Evolutionary conservation across 129 eudicot genomes (phyloP).

Genomic region (Heracleum sosnowskyi): DNA sequence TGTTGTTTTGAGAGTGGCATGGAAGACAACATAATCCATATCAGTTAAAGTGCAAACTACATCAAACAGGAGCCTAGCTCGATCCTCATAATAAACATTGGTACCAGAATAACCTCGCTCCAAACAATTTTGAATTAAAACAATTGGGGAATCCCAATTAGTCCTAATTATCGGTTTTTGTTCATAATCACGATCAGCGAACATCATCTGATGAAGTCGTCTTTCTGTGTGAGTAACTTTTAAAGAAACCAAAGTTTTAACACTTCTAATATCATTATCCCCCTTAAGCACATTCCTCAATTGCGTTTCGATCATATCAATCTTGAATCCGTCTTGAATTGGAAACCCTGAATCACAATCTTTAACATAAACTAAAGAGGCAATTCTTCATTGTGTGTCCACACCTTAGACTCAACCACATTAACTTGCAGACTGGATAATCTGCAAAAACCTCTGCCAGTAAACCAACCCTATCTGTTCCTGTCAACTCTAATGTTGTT

Average conservation of each 20-base stretch:
- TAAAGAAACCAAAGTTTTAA: conserved; percentile 41
- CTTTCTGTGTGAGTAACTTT: conserved; percentile 60
- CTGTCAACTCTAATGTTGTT: conserved; percentile 59
- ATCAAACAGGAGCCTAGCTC: conserved; percentile 64
- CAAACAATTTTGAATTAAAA: conserved; percentile 42
- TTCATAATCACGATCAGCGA: conserved; percentile 60
- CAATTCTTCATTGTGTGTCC: conserved; percentile 74
- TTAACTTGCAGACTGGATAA: conserved; percentile 40
- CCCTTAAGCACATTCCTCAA: conserved; percentile 59
- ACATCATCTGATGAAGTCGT: conserved; percentile 81
- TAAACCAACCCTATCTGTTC: conserved; percentile 53
- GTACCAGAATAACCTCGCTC: conserved; percentile 61
- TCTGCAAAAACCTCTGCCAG: conserved; percentile 55
- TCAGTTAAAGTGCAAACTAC: conserved; percentile 61
- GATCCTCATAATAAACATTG: conserved; percentile 45
- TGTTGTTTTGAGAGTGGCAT: conserved; percentile 52
- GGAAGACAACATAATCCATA: conserved; percentile 64
- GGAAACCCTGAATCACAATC: conserved; percentile 43
- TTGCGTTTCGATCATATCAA: conserved; percentile 27
- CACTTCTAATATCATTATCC: conserved; percentile 55
- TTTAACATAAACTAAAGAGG: conserved; percentile 49
- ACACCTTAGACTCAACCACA: conserved; percentile 62
- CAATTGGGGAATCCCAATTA: conserved; percentile 32
- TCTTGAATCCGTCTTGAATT: conserved; percentile 39
- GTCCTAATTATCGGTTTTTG: conserved; percentile 21